These are phyloP conservation scores for Chalaropsis thielavioides DNA, from an alignment of 2,329 filamentous ascomycete species.

Conservation along the genomic window DNA sequence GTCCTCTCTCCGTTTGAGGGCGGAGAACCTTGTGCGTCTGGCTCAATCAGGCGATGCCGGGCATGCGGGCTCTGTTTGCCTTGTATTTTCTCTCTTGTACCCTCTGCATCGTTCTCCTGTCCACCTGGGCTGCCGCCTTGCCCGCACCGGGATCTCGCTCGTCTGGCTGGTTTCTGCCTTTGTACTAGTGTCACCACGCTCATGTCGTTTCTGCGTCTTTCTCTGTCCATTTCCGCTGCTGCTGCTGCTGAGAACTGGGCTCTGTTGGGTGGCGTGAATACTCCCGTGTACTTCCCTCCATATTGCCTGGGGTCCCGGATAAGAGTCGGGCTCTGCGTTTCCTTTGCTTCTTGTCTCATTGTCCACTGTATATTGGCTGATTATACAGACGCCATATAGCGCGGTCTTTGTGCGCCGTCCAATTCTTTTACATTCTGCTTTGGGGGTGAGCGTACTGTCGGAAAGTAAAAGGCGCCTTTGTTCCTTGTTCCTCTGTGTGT, in stretches of 20 bases:
- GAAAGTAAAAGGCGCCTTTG: not conserved
- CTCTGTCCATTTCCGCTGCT: not conserved
- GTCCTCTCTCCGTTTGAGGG: not conserved
- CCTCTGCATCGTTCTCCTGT: not conserved
- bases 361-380: not conserved
- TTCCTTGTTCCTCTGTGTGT: not conserved
- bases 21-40: not conserved
- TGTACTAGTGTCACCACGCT: not conserved
- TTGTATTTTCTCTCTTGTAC: not conserved
- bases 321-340: not conserved
- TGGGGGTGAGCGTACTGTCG: too few species aligned
- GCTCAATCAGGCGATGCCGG: not conserved
- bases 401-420: too few species aligned
- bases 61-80: not conserved
- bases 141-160: not conserved
- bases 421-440: too few species aligned
- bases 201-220: not conserved
- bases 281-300: not conserved
- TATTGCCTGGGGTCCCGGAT: not conserved
- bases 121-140: not conserved
- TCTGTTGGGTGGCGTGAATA: not conserved
- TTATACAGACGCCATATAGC: not conserved
- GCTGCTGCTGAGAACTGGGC: not conserved
- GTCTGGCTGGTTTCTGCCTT: not conserved
- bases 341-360: not conserved